These are phyloP conservation scores for Cystoderma amianthinum DNA, from an alignment of 768 basidiomycete genomes.

Conservation along the genomic window DNA sequence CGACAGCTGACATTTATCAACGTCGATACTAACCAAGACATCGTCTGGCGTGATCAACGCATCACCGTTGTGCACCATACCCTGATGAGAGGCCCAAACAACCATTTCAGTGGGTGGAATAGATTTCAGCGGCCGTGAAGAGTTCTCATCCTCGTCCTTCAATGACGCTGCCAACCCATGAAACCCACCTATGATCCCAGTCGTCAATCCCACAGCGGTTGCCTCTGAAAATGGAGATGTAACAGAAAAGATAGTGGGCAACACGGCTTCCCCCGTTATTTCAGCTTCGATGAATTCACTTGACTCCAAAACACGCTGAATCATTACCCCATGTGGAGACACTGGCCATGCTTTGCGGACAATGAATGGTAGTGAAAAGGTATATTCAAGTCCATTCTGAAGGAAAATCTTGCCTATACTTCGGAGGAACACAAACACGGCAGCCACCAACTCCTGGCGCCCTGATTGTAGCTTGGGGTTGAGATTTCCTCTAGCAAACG, in stretches of 20 bases:
- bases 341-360: constrained; percentile 76
- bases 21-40: constrained; percentile 53
- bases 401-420: constrained; percentile 69
- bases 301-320: constrained; percentile 67
- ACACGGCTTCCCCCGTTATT: constrained; percentile 53
- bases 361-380: constrained; percentile 76
- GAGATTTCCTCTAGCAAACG: constrained; percentile 38
- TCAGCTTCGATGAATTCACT: constrained; percentile 62
- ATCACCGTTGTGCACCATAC: not conserved
- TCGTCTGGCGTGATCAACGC: constrained; percentile 32
- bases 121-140: constrained; percentile 40
- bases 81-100: constrained; percentile 48
- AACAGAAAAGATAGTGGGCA: constrained; percentile 80
- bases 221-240: constrained; percentile 74
- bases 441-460: constrained; percentile 35
- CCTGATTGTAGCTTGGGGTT: constrained; percentile 29
- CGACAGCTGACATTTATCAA: constrained; percentile 43
- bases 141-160: constrained; percentile 49
- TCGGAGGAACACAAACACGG: constrained; percentile 73
- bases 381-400: constrained; percentile 66
- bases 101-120: constrained; percentile 61
- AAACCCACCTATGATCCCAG: constrained; percentile 47
- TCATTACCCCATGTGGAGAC: constrained; percentile 70
- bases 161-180: constrained; percentile 26
- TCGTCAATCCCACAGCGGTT: constrained; percentile 60